Evolutionary conservation across 306 rosid genomes (phyloP), one percentile per base, ranked within the genome.

Genomic region (Rosa persica): DNA sequence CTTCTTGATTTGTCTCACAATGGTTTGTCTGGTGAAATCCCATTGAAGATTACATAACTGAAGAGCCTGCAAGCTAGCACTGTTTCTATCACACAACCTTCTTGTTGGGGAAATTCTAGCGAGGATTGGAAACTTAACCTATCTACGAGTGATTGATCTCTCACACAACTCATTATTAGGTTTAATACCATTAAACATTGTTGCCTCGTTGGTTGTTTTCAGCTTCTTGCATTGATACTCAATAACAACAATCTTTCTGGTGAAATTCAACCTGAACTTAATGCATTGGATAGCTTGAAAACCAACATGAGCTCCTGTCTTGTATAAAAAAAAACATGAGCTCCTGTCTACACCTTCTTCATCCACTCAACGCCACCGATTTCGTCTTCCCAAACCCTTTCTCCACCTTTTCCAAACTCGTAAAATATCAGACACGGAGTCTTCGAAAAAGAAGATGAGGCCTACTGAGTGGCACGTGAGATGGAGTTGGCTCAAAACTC

Each of bases 101-200:
- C 99, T 96, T 22, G 83, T 87, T 39, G 99, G 99, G 66, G 93
- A 91, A 78, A 93, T 96, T 83, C 99, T 98, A 49, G 91, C 90
- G 10, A 89, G 98, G 74, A 93, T 96, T 60, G 99, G 99, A 77
- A 93, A 93, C 48, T 79, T 93, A 79, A 96, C 98, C 75, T 96
- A 93, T 83, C 99, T 96, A 74, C 97, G 90, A 90, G 97, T 93
- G 85, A 88, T 96, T 81, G 99, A 96, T 89, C 92, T 96, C 83
- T 93, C 98, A 6, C 88, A 93, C 87, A 96, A 96, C 85, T 84
- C 85, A 40, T 76, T 96, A 80, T 89, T 98, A 34, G 99, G 98
- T 11, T 86, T 92, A 64, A 93, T 96, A 81, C 99, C 99, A 1
- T 83, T 96, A 25, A 93, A 92, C 73, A 91, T 96, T 1, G 2